Percentiles rank a stretch among this genome's conserved stretches.
Conservation (phyloP, 1,139 yeast species). For the Hansenula sp. region DNA sequence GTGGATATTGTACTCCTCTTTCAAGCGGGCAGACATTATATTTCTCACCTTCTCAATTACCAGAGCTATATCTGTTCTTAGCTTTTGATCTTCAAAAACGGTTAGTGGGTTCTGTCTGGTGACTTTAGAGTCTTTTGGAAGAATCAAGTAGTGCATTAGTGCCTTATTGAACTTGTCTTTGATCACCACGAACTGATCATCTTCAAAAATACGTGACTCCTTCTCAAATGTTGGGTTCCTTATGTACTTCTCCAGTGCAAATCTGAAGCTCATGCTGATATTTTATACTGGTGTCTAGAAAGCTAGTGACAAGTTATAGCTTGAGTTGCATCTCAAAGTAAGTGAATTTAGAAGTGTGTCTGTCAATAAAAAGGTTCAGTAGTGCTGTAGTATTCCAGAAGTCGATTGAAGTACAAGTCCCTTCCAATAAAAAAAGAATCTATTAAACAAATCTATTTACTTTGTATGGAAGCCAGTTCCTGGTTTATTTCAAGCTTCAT, state of each 20-base stretch:
- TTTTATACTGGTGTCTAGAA: too few species aligned
- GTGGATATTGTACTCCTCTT: conserved; percentile 10
- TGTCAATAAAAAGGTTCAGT: neutral
- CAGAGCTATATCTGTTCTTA: conserved; percentile 38
- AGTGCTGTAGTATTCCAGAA: too few species aligned
- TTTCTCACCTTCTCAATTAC: conserved; percentile 30
- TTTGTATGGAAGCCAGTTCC: too few species aligned
- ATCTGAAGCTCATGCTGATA: conserved; percentile 24
- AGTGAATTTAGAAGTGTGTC: neutral
- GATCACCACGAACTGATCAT: conserved; percentile 53
- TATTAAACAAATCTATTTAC: too few species aligned
- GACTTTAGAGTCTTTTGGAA: conserved; percentile 45
- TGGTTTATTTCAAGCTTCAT: neutral
- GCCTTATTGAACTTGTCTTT: conserved; percentile 66
- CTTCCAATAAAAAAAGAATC: too few species aligned
- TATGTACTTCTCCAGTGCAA: conserved; percentile 31
- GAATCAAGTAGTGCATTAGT: conserved; percentile 52
- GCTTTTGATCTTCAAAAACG: conserved; percentile 41
- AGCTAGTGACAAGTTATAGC: too few species aligned
- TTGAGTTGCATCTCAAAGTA: too few species aligned
- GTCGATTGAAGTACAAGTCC: too few species aligned
- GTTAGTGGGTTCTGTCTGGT: conserved; percentile 50
- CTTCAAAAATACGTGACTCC: conserved; percentile 35
- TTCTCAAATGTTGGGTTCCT: conserved; percentile 29
- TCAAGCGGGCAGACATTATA: conserved; percentile 8